Conservation (phyloP, 176 grass and related monocot species). For the Alloteropsis semialata region DNA sequence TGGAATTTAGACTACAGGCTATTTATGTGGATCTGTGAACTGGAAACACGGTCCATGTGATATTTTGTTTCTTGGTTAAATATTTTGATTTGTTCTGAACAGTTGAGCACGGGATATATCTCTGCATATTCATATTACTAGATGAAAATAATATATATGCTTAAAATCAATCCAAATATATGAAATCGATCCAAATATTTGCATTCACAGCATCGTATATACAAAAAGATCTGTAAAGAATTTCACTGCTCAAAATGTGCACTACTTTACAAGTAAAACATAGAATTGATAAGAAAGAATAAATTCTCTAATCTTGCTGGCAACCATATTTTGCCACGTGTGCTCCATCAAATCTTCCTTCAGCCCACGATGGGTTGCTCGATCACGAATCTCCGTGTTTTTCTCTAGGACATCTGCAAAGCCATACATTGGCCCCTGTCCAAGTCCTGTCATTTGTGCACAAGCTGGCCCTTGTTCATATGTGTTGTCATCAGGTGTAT, state of each 20-base stretch:
- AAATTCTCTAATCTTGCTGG: too few relatives aligned
- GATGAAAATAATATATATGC: too few relatives aligned
- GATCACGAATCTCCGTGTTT: neutral
- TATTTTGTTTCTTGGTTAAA: neutral
- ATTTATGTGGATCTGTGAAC: constrained; percentile 16
- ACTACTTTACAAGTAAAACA: too few relatives aligned
- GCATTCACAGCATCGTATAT: too few relatives aligned
- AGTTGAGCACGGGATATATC: neutral
- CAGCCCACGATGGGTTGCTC: neutral
- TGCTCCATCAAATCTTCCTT: neutral
- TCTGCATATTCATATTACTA: too few relatives aligned
- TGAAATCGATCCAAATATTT: too few relatives aligned
- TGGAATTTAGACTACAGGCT: neutral
- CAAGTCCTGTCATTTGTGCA: too few relatives aligned
- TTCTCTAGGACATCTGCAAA: neutral
- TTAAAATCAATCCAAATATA: too few relatives aligned
- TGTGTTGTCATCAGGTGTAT: neutral
- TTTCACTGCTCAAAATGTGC: too few relatives aligned
- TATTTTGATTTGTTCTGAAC: neutral
- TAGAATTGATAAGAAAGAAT: too few relatives aligned
- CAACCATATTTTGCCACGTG: neutral
- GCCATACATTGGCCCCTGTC: neutral
- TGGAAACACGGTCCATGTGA: neutral
- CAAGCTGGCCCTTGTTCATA: neutral
- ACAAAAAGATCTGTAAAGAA: too few relatives aligned